Evolutionary conservation across 257 asterid genomes (phyloP).

Genomic region (Rubia yunnanensis): DNA sequence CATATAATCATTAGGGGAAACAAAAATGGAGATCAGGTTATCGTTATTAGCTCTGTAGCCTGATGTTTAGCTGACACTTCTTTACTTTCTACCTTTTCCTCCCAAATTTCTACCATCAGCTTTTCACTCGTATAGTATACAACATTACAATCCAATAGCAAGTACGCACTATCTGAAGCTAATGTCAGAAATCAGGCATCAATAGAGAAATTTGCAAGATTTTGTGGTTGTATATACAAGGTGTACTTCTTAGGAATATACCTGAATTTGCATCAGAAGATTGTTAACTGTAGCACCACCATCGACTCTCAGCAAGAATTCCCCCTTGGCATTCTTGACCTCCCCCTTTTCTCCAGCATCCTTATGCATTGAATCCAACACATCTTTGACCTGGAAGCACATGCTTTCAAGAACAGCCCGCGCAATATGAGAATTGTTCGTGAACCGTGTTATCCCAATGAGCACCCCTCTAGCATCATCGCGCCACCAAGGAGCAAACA

Average conservation of each 20-base stretch:
- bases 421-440: slow-evolving; percentile 89
- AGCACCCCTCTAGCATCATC: slow-evolving; percentile 93
- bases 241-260: slow-evolving; percentile 4
- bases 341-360: slow-evolving; percentile 65
- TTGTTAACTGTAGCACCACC: slow-evolving; percentile 91
- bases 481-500: slow-evolving; percentile 99
- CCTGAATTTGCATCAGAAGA: slow-evolving; percentile 97
- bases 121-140: too few relatives aligned
- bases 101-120: too few relatives aligned
- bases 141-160: too few relatives aligned
- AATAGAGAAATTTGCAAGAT: neutral
- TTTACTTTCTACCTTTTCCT: too few relatives aligned
- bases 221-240: neutral
- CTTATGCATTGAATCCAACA: slow-evolving; percentile 88
- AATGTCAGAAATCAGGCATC: too few relatives aligned
- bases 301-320: slow-evolving; percentile 78
- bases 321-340: slow-evolving; percentile 41
- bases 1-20: too few relatives aligned
- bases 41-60: too few relatives aligned
- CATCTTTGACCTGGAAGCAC: slow-evolving; percentile 95
- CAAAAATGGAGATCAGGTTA: too few relatives aligned
- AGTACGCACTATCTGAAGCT: too few relatives aligned
- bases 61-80: too few relatives aligned
- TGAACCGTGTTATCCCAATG: slow-evolving; percentile 85
- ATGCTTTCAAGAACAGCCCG: slow-evolving; percentile 96